These are phyloP conservation scores for Phialophora verrucosa DNA, from an alignment of 2,329 filamentous ascomycete genomes.

Conservation along the genomic window DNA sequence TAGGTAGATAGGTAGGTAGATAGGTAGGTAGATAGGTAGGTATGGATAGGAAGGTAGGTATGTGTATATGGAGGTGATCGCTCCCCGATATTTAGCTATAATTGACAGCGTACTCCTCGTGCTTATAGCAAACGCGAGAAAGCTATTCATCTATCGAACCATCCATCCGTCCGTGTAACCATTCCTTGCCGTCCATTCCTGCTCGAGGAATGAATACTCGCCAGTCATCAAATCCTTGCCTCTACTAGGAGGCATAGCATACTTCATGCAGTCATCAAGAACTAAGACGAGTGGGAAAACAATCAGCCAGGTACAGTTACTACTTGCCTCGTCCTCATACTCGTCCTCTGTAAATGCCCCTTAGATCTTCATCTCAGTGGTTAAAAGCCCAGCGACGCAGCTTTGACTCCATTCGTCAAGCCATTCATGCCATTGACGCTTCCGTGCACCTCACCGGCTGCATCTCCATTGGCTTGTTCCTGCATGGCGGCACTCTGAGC, in stretches of 20 bases:
- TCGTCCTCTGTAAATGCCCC: background rate
- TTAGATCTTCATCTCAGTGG: background rate
- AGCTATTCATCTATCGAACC: too few species aligned
- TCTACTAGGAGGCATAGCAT: background rate
- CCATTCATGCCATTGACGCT: slow-evolving; percentile 64
- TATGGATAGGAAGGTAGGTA: too few species aligned
- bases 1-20: too few species aligned
- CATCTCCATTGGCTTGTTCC: background rate
- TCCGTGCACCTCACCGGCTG: slow-evolving; percentile 51
- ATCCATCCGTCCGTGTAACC: background rate
- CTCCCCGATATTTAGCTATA: too few species aligned
- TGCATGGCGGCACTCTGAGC: slow-evolving; percentile 23
- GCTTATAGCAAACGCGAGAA: too few species aligned
- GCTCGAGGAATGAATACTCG: background rate
- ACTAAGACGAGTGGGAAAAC: background rate
- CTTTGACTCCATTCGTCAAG: slow-evolving; percentile 27
- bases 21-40: too few species aligned
- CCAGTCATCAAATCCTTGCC: background rate
- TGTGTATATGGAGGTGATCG: too few species aligned
- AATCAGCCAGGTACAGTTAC: background rate
- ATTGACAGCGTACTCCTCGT: too few species aligned
- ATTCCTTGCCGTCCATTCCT: background rate
- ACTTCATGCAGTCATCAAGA: background rate
- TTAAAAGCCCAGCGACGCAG: slow-evolving; percentile 16
- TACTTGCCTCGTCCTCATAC: background rate